Conservation (phyloP, 2,329 filamentous ascomycete species). For the Ceratocystis alfenasii region DNA sequence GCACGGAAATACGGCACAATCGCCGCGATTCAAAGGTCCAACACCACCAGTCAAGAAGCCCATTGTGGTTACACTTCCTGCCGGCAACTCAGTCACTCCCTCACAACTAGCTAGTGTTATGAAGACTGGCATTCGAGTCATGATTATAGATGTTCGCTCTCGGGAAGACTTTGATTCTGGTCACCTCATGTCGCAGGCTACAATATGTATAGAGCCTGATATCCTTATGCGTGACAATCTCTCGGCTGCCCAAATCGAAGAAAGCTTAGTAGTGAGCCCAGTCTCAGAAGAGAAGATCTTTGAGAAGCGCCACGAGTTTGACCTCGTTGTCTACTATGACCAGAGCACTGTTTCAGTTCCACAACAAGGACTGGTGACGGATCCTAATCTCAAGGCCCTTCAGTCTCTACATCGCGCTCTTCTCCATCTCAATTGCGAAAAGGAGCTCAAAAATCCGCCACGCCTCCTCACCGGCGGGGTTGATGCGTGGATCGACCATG, state of each 20-base stretch:
- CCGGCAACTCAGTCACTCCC: slow-evolving; percentile 49
- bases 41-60: neutral
- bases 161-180: slow-evolving; percentile 75
- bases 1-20: neutral
- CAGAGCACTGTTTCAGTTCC: slow-evolving; percentile 47
- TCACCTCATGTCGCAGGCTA: slow-evolving; percentile 71
- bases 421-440: slow-evolving; percentile 69
- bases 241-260: slow-evolving; percentile 49
- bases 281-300: slow-evolving; percentile 66
- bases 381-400: slow-evolving; percentile 18
- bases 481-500: slow-evolving; percentile 73
- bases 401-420: slow-evolving; percentile 63
- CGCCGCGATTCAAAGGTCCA: neutral
- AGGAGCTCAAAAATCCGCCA: slow-evolving; percentile 58
- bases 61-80: slow-evolving; percentile 37
- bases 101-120: slow-evolving; percentile 62
- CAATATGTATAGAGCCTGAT: slow-evolving; percentile 79
- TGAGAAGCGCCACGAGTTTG: slow-evolving; percentile 59
- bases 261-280: slow-evolving; percentile 59
- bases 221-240: slow-evolving; percentile 58
- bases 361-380: slow-evolving; percentile 22
- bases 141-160: slow-evolving; percentile 75
- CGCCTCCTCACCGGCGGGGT: slow-evolving; percentile 73
- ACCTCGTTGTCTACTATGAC: slow-evolving; percentile 87
- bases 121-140: slow-evolving; percentile 45